phyloP scores from a whole-genome alignment of 352 stramenopile genomes.

The Paralagenidium karlingii region DNA sequence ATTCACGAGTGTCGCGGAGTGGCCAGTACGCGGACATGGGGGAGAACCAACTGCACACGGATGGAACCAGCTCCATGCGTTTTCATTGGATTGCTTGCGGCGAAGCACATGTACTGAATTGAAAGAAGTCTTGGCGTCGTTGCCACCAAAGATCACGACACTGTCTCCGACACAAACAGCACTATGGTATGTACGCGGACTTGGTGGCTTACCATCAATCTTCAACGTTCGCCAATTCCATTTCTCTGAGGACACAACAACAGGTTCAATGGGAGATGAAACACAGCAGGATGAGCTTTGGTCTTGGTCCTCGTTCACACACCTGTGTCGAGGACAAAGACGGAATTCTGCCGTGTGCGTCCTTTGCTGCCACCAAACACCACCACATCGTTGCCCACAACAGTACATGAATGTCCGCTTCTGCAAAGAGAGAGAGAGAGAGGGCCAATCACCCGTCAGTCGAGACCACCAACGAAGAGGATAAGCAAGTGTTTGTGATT shows the following conservation, averaged over 20 bases:
- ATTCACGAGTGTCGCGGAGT: constrained; percentile 80
- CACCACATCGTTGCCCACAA: constrained; percentile 58
- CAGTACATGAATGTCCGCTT: constrained; percentile 65
- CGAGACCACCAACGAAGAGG: not conserved
- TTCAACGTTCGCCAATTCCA: constrained; percentile 87
- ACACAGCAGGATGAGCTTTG: not conserved
- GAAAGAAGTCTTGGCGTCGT: constrained; percentile 86
- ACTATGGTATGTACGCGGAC: constrained; percentile 85
- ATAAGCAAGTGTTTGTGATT: not conserved
- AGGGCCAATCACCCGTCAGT: not conserved
- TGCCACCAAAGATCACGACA: constrained; percentile 90
- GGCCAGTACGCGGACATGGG: constrained; percentile 76
- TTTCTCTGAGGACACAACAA: constrained; percentile 20
- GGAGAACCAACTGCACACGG: constrained; percentile 57
- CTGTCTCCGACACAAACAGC: constrained; percentile 42
- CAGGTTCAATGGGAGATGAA: too few species aligned
- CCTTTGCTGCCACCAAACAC: constrained; percentile 68
- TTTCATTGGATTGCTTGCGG: constrained; percentile 11
- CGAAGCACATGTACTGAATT: constrained; percentile 87
- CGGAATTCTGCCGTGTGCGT: constrained; percentile 54
- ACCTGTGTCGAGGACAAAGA: constrained; percentile 67
- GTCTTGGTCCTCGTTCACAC: constrained; percentile 7
- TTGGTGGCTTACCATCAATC: constrained; percentile 78
- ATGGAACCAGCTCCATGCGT: constrained; percentile 81
- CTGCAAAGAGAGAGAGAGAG: constrained; percentile 4